A percentile compares a stretch with the other conserved stretches of the same genome.
Conservation (phyloP, 23 red algal species). For the Cyanidioschyzon merolae region DNA sequence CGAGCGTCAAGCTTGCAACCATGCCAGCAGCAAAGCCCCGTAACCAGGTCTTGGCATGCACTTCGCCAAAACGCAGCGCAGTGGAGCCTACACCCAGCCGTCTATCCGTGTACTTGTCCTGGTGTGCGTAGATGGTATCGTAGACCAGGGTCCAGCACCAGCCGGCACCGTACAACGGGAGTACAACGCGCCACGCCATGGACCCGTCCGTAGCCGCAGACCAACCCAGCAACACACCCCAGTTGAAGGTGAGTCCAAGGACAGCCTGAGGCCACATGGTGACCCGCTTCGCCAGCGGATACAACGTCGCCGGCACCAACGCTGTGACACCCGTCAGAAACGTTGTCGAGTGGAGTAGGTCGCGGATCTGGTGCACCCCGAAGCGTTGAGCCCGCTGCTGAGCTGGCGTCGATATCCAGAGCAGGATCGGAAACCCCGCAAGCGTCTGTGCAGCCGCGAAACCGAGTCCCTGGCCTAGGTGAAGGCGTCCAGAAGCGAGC, state of each 20-base stretch:
- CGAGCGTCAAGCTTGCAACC: background rate
- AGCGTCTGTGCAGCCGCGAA: conserved; percentile 36
- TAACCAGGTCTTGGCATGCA: conserved; percentile 15
- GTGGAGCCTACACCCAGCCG: conserved; percentile 39
- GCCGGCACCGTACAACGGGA: conserved; percentile 45
- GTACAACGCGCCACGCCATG: conserved; percentile 12
- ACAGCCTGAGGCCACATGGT: conserved; percentile 64
- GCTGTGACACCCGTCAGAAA: background rate
- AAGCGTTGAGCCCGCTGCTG: background rate
- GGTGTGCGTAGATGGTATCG: conserved; percentile 94
- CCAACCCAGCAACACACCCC: conserved; percentile 62
- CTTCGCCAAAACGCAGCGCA: conserved; percentile 49
- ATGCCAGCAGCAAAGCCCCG: background rate
- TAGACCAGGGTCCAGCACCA: conserved; percentile 85
- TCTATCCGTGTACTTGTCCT: conserved; percentile 62
- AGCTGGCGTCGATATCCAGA: conserved; percentile 25
- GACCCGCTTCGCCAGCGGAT: conserved; percentile 75
- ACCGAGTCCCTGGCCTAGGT: conserved; percentile 13
- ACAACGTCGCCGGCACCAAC: conserved; percentile 23
- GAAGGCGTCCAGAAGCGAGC: conserved; percentile 56
- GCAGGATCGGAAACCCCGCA: conserved; percentile 45
- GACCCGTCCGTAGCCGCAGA: conserved; percentile 29
- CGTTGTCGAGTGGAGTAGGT: background rate
- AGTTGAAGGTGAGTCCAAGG: conserved; percentile 75
- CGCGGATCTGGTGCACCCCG: background rate